These are phyloP conservation scores for Backusella westeae DNA, from an alignment of 192 early-diverging fungal species.

Conservation along the genomic window DNA sequence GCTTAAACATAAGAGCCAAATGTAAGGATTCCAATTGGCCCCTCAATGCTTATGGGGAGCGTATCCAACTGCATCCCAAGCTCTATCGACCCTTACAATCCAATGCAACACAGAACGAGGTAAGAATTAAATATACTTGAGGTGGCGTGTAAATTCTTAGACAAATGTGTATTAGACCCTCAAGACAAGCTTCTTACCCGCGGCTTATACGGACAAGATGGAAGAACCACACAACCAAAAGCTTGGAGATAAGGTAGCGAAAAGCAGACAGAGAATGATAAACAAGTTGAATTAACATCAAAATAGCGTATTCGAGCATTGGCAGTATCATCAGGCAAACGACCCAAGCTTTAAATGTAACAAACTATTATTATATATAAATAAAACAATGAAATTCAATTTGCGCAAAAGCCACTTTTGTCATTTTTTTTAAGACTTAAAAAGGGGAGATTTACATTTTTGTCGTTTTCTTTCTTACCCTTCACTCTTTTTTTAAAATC, in stretches of 20 bases:
- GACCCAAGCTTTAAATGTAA: not conserved
- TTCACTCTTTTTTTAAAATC: not conserved
- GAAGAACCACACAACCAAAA: slow-evolving; percentile 8
- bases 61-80: slow-evolving; percentile 63
- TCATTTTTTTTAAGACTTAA: not conserved
- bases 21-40: slow-evolving; percentile 76
- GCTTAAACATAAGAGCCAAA: slow-evolving; percentile 76
- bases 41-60: slow-evolving; percentile 73
- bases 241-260: slow-evolving; percentile 10
- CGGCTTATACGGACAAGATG: slow-evolving; percentile 2
- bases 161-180: slow-evolving; percentile 22
- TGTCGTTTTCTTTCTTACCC: not conserved
- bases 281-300: too few relatives aligned
- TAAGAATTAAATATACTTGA: slow-evolving; percentile 13
- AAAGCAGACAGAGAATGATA: not conserved
- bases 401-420: not conserved
- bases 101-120: slow-evolving; percentile 34
- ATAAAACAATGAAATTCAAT: not conserved
- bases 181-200: slow-evolving; percentile 33
- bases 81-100: slow-evolving; percentile 57
- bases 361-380: not conserved
- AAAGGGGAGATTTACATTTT: not conserved
- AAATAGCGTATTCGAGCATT: slow-evolving; percentile 4
- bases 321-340: not conserved
- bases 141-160: too few relatives aligned